These are phyloP conservation scores for Sanguinoderma infundibulare DNA, from an alignment of 1,284 basidiomycete genomes.

Conservation along the genomic window DNA sequence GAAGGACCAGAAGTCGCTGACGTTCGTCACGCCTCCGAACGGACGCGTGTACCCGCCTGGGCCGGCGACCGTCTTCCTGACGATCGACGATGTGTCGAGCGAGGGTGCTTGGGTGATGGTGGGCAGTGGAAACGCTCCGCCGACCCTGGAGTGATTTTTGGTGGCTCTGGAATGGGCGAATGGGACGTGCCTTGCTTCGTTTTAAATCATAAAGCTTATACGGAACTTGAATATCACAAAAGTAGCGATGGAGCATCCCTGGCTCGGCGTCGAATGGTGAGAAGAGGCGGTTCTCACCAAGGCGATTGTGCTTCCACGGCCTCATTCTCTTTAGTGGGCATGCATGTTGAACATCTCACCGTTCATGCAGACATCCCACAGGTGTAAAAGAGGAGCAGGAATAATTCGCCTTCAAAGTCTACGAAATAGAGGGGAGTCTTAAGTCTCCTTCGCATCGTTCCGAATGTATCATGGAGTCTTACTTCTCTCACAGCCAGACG, in stretches of 20 bases:
- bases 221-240: not conserved
- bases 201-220: not conserved
- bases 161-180: not conserved
- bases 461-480: not conserved
- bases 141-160: slow-evolving; percentile 15
- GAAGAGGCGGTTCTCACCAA: not conserved
- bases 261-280: not conserved
- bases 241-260: not conserved
- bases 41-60: slow-evolving; percentile 55
- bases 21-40: slow-evolving; percentile 47
- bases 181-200: not conserved
- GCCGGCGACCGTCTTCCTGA: slow-evolving; percentile 50
- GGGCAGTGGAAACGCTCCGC: slow-evolving; percentile 40
- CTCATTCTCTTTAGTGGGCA: not conserved
- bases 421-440: not conserved
- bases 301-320: not conserved
- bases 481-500: not conserved
- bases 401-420: not conserved
- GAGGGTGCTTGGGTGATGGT: slow-evolving; percentile 48
- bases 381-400: not conserved
- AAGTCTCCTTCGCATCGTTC: not conserved
- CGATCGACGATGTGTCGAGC: slow-evolving; percentile 52
- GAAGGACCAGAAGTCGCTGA: slow-evolving; percentile 40
- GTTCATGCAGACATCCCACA: too few species aligned
- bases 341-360: too few species aligned